Conservation (phyloP, 495 filamentous ascomycete species). For the Neurospora tetraspora region DNA sequence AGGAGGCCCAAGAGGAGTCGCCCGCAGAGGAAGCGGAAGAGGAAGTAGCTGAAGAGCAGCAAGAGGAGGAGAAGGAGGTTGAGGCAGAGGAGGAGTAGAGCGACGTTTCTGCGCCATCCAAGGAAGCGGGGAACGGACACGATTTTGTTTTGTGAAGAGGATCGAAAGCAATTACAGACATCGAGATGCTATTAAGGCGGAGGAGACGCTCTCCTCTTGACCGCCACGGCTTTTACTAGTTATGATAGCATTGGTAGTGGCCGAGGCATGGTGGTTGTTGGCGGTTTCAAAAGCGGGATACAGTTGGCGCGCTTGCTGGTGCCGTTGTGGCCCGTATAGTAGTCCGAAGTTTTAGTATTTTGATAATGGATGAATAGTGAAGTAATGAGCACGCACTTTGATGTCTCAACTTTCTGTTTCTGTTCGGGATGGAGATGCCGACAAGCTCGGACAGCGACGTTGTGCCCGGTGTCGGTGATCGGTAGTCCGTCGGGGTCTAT, state of each 20-base stretch:
- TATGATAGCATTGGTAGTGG: background rate
- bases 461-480: background rate
- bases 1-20: conserved; percentile 14
- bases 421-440: background rate
- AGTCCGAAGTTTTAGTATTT: background rate
- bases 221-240: background rate
- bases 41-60: conserved; percentile 3
- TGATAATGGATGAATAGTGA: background rate
- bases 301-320: background rate
- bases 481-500: background rate
- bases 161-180: background rate
- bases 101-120: background rate
- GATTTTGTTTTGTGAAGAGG: conserved; percentile 3
- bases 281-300: background rate
- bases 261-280: background rate
- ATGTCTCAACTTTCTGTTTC: background rate
- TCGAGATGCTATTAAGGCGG: background rate
- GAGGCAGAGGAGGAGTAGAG: conserved; percentile 4
- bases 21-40: conserved; percentile 4
- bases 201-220: background rate
- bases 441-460: background rate
- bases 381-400: background rate
- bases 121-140: background rate
- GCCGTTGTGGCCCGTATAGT: background rate
- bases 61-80: conserved; percentile 8